Evolutionary conservation across 208 protist genomes (phyloP).

Genomic region (Phytomonas sp.): DNA sequence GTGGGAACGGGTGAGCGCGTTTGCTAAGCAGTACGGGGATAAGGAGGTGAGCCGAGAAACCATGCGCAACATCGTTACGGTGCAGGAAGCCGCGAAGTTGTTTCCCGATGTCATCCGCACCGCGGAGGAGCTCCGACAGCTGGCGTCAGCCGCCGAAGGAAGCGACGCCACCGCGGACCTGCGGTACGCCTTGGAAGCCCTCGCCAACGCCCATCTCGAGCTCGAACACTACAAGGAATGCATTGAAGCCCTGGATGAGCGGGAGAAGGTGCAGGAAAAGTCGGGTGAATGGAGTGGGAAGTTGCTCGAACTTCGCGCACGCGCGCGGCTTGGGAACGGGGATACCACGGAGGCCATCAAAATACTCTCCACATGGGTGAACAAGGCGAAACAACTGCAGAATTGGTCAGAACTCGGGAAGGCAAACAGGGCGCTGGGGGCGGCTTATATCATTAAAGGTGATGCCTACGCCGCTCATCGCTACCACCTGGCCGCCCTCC

Average conservation of each 20-base stretch:
- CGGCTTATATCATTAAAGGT: constrained; percentile 42
- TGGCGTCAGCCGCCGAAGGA: constrained; percentile 56
- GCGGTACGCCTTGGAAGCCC: constrained; percentile 69
- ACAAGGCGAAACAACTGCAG: constrained; percentile 47
- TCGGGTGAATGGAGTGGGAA: constrained; percentile 48
- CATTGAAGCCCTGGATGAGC: constrained; percentile 59
- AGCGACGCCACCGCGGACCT: constrained; percentile 55
- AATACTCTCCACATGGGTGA: constrained; percentile 63
- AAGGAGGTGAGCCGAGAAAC: constrained; percentile 75
- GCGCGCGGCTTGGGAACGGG: constrained; percentile 59
- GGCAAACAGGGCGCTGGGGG: constrained; percentile 56
- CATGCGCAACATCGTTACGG: constrained; percentile 75
- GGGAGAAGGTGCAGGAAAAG: constrained; percentile 81
- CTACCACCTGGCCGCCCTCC: constrained; percentile 52
- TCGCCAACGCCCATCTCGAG: constrained; percentile 74
- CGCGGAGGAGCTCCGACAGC: constrained; percentile 57
- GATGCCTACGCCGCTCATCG: constrained; percentile 52
- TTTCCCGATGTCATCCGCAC: constrained; percentile 60
- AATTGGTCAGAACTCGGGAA: constrained; percentile 62
- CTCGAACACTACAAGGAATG: constrained; percentile 76
- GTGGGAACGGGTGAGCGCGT: constrained; percentile 72
- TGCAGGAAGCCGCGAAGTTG: constrained; percentile 51
- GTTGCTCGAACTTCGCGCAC: constrained; percentile 63
- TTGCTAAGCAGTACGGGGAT: constrained; percentile 80
- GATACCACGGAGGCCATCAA: constrained; percentile 58